Percentiles rank a stretch among this genome's conserved stretches.
Evolutionary conservation across 768 basidiomycete genomes (phyloP).

Genomic region (Lentinula aciculospora): DNA sequence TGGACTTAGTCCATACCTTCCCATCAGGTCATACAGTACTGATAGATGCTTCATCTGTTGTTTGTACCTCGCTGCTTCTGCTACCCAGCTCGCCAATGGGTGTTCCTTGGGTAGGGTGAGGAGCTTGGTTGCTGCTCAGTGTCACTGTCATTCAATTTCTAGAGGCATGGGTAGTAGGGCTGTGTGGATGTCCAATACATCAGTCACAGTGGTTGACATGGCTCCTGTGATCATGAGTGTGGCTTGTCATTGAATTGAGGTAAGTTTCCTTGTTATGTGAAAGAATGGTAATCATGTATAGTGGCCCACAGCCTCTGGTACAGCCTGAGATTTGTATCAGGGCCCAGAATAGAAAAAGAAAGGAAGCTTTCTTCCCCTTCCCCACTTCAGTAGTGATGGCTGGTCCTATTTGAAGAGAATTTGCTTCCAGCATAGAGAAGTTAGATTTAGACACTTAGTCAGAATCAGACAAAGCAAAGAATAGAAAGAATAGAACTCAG

Average conservation of each 20-base stretch:
- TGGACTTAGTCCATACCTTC: not conserved
- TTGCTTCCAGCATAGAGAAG: too few relatives aligned
- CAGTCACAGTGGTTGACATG: conserved; percentile 7
- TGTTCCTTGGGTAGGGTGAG: conserved; percentile 7
- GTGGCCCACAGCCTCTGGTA: too few relatives aligned
- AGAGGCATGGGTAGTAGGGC: conserved; percentile 10
- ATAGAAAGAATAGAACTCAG: too few relatives aligned
- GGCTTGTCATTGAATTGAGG: not conserved
- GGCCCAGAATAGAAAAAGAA: too few relatives aligned
- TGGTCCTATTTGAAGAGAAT: too few relatives aligned
- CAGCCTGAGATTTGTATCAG: too few relatives aligned
- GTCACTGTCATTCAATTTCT: not conserved
- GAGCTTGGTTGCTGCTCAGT: conserved; percentile 3
- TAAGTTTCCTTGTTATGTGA: not conserved
- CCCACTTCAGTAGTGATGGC: too few relatives aligned
- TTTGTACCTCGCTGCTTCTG: not conserved
- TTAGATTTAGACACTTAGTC: too few relatives aligned
- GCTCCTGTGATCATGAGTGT: conserved; percentile 7
- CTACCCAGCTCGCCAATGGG: not conserved
- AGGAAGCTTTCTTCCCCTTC: too few relatives aligned
- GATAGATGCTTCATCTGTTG: conserved; percentile 5
- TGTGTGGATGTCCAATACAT: conserved; percentile 9
- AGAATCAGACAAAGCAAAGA: too few relatives aligned
- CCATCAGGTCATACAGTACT: conserved; percentile 12
- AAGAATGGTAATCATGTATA: too few relatives aligned